These are phyloP conservation scores for Biscogniauxia sp. DNA, from an alignment of 2,329 filamentous ascomycete species.

Conservation along the genomic window DNA sequence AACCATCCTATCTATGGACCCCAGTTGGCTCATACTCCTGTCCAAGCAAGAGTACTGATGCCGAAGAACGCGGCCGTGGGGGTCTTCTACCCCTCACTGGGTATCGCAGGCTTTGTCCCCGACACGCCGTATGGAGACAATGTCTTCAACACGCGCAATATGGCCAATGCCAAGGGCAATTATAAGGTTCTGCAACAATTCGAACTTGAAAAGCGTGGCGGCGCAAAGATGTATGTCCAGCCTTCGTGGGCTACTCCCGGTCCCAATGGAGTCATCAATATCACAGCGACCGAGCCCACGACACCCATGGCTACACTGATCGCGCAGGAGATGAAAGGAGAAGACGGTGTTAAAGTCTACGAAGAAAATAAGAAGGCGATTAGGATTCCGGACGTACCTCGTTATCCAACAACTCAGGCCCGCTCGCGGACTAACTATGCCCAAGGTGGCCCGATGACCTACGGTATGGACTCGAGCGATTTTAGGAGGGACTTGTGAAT, in stretches of 20 bases:
- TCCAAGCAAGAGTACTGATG: slow-evolving; percentile 50
- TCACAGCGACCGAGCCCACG: slow-evolving; percentile 41
- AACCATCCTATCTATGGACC: slow-evolving; percentile 63
- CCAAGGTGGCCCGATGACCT: slow-evolving; percentile 37
- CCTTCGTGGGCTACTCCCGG: slow-evolving; percentile 49
- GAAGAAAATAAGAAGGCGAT: slow-evolving; percentile 19
- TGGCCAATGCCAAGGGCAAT: slow-evolving; percentile 11
- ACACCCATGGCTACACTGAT: slow-evolving; percentile 40
- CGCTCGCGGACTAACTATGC: slow-evolving; percentile 7
- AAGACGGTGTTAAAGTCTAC: slow-evolving; percentile 32
- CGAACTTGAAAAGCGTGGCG: slow-evolving; percentile 48
- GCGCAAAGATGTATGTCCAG: slow-evolving; percentile 55
- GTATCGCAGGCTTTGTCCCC: slow-evolving; percentile 54
- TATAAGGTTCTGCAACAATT: slow-evolving; percentile 37
- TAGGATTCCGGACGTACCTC: slow-evolving; percentile 4
- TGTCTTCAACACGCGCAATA: slow-evolving; percentile 35
- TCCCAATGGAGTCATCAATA: slow-evolving; percentile 47
- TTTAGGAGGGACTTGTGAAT: not conserved
- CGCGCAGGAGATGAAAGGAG: slow-evolving; percentile 43
- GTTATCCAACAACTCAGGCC: slow-evolving; percentile 1
- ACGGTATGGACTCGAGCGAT: slow-evolving; percentile 32
- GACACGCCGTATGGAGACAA: slow-evolving; percentile 42
- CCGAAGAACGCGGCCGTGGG: slow-evolving; percentile 36
- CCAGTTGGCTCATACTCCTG: slow-evolving; percentile 47
- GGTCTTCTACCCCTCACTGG: slow-evolving; percentile 41